A percentile compares a stretch with the other conserved stretches of the same genome.
Conservation (phyloP, 2,329 filamentous ascomycete genomes). For the Diaporthe vexans region DNA sequence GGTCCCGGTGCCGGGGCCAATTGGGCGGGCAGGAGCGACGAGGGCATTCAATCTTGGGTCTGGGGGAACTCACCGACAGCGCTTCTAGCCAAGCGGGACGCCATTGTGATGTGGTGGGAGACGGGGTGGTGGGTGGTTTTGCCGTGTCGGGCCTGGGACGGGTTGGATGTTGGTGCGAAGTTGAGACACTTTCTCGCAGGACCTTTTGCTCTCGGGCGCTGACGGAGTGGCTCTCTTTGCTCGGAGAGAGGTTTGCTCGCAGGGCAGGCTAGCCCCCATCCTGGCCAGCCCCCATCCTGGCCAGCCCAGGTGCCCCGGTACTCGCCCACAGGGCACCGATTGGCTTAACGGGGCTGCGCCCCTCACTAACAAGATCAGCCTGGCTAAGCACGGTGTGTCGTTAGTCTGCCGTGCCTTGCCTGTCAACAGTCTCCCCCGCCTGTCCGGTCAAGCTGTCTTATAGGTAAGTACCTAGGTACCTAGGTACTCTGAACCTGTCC, state of each 20-base stretch:
- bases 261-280: neutral
- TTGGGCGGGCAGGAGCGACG: conserved; percentile 30
- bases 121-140: conserved; percentile 52
- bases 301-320: neutral
- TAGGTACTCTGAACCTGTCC: too few species aligned
- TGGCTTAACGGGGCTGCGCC: neutral
- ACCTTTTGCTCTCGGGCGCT: conserved; percentile 32
- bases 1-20: conserved; percentile 55
- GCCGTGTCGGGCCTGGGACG: conserved; percentile 35
- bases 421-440: neutral
- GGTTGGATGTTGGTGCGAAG: conserved; percentile 20
- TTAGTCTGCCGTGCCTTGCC: neutral
- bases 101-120: conserved; percentile 84
- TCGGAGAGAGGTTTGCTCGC: conserved; percentile 39
- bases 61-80: conserved; percentile 82
- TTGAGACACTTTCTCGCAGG: conserved; percentile 41
- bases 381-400: accelerated
- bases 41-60: conserved; percentile 40
- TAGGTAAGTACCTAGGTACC: too few species aligned
- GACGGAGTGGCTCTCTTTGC: conserved; percentile 32
- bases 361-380: neutral
- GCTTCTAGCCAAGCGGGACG: conserved; percentile 96
- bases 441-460: too few species aligned
- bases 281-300: neutral
- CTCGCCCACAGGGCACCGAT: neutral